Percentiles rank a stretch among this genome's conserved stretches.
Conservation (phyloP, 2,329 filamentous ascomycete genomes). For the Pyrenochaeta sp. region DNA sequence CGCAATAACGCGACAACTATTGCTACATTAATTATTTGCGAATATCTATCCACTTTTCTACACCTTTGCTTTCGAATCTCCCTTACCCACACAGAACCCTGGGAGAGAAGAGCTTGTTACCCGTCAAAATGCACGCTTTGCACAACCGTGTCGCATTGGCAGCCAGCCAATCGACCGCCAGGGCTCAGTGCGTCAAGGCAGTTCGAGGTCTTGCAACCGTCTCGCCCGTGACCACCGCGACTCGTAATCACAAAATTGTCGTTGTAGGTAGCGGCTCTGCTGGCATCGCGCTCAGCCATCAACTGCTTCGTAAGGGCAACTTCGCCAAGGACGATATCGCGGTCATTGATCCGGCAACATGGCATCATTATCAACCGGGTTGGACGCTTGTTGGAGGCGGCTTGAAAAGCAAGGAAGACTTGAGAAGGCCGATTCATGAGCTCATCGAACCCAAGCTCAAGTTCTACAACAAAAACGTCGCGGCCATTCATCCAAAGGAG, state of each 20-base stretch:
- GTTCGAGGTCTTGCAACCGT: conserved; percentile 33
- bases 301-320: conserved; percentile 67
- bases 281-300: conserved; percentile 71
- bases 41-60: too few relatives aligned
- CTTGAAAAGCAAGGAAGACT: conserved; percentile 68
- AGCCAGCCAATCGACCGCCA: too few relatives aligned
- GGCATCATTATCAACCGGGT: conserved; percentile 74
- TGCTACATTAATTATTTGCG: too few relatives aligned
- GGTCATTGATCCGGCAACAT: conserved; percentile 68
- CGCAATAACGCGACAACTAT: too few relatives aligned
- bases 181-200: too few relatives aligned
- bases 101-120: too few relatives aligned
- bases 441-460: conserved; percentile 68
- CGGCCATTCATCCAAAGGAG: conserved; percentile 62
- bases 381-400: conserved; percentile 75
- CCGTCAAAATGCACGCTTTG: too few relatives aligned
- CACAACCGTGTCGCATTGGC: too few relatives aligned
- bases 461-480: conserved; percentile 65
- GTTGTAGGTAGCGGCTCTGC: conserved; percentile 73
- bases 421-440: conserved; percentile 60
- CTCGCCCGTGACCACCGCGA: conserved; percentile 38
- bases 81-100: too few relatives aligned
- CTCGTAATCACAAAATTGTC: conserved; percentile 68
- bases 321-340: conserved; percentile 70
- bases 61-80: too few relatives aligned